phyloP scores from a whole-genome alignment of 345 rosid genomes.

The Dovyalis caffra region DNA sequence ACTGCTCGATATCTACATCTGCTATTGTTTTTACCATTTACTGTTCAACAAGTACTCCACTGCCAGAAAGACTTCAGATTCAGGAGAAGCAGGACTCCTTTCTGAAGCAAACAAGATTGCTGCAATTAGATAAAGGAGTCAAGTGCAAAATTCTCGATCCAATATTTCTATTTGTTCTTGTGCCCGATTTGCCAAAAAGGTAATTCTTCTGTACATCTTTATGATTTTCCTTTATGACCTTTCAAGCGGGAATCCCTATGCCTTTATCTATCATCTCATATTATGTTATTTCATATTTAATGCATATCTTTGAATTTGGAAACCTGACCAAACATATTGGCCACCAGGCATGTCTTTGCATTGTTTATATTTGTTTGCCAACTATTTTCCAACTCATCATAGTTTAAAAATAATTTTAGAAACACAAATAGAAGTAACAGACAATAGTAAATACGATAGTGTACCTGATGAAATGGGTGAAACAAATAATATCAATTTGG shows the following conservation, averaged over 20 bases:
- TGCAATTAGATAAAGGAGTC: constrained; percentile 26
- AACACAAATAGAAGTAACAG: background rate
- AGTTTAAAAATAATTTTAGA: background rate
- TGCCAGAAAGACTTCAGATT: constrained; percentile 54
- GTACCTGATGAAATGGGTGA: background rate
- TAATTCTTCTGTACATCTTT: constrained; percentile 17
- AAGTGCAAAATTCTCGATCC: constrained; percentile 44
- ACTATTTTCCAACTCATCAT: background rate
- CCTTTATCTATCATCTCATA: background rate
- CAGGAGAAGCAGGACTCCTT: constrained; percentile 57
- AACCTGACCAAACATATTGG: background rate
- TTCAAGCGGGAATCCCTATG: background rate
- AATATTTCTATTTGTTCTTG: constrained; percentile 61
- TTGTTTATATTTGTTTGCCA: background rate
- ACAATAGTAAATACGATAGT: background rate
- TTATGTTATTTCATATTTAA: background rate
- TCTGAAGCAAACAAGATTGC: constrained; percentile 44
- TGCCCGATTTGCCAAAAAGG: constrained; percentile 97
- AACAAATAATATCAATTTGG: background rate
- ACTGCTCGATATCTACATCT: constrained; percentile 70
- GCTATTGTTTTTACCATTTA: constrained; percentile 61
- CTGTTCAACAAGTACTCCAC: constrained; percentile 56
- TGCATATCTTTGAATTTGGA: background rate
- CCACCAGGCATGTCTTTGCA: background rate
- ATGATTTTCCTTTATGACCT: background rate